phyloP scores from a whole-genome alignment of 2,329 filamentous ascomycete species.

The Alternaria angustiovoidea region DNA sequence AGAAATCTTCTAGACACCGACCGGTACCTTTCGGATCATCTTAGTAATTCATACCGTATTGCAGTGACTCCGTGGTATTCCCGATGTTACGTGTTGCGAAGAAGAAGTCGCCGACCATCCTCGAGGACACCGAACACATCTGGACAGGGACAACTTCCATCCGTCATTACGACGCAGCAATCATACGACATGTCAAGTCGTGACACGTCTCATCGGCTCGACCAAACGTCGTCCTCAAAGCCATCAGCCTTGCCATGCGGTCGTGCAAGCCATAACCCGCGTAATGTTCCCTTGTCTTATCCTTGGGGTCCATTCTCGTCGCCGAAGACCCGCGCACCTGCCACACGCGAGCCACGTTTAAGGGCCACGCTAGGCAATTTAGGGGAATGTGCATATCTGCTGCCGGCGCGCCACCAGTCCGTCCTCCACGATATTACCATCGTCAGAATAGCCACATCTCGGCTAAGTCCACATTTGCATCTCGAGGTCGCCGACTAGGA shows the following conservation, averaged over 20 bases:
- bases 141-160: background rate
- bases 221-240: background rate
- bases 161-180: slow-evolving; percentile 3
- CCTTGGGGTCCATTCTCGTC: slow-evolving; percentile 5
- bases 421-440: slow-evolving; percentile 6
- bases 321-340: slow-evolving; percentile 16
- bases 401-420: slow-evolving; percentile 23
- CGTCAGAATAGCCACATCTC: slow-evolving; percentile 5
- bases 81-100: background rate
- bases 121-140: background rate
- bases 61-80: background rate
- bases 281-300: slow-evolving; percentile 5
- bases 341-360: slow-evolving; percentile 26
- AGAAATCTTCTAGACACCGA: background rate
- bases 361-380: slow-evolving; percentile 20
- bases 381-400: slow-evolving; percentile 13
- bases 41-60: background rate
- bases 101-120: background rate
- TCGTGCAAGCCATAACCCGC: background rate
- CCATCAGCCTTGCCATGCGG: slow-evolving; percentile 8
- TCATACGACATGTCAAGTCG: slow-evolving; percentile 12
- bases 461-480: slow-evolving; percentile 20
- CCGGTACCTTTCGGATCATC: background rate
- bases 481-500: slow-evolving; percentile 31
- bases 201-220: slow-evolving; percentile 7